Conservation (phyloP, 129 eudicot species). For the Mikania micrantha region DNA sequence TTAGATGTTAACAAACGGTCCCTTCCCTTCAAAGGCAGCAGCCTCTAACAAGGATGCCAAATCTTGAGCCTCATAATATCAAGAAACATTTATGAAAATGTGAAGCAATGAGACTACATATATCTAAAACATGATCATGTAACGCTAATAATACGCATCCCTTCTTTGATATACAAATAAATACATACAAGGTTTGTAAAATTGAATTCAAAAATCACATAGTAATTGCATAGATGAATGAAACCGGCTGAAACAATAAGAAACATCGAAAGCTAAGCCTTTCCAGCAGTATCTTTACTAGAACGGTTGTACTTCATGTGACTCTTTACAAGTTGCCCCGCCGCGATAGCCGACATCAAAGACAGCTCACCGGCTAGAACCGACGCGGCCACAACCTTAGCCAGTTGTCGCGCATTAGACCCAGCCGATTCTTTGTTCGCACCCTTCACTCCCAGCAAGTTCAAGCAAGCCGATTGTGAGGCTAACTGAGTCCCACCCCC, state of each 20-base stretch:
- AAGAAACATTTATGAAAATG: too few species aligned
- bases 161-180: not conserved
- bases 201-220: not conserved
- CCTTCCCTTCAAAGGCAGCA: too few species aligned
- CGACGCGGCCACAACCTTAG: conserved; percentile 49
- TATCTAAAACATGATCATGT: too few species aligned
- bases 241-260: not conserved
- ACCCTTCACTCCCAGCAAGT: conserved; percentile 55
- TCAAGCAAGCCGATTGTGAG: conserved; percentile 55
- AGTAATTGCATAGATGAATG: not conserved
- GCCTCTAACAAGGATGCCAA: too few species aligned
- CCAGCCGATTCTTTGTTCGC: conserved; percentile 45
- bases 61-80: too few species aligned
- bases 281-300: conserved; percentile 27
- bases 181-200: not conserved
- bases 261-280: not conserved
- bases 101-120: too few species aligned
- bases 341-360: conserved; percentile 49
- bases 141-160: too few species aligned
- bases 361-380: conserved; percentile 59
- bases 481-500: conserved; percentile 63
- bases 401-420: conserved; percentile 42
- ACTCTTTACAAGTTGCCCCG: conserved; percentile 57
- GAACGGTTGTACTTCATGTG: conserved; percentile 72
- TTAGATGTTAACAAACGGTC: too few species aligned